Conservation (phyloP, 305 asterid genomes). For the Plantago lanceolata region DNA sequence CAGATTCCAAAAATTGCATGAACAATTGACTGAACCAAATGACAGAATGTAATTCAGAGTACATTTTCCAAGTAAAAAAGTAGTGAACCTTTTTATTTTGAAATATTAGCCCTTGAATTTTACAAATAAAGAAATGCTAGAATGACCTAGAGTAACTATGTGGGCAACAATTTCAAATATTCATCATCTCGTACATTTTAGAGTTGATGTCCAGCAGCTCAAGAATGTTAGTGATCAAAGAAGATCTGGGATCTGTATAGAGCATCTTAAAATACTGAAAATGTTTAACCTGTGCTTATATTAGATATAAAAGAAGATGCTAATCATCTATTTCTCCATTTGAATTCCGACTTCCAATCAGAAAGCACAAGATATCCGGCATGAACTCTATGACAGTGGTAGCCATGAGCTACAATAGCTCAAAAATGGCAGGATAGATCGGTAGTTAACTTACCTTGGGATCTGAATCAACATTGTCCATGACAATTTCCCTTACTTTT, state of each 20-base stretch:
- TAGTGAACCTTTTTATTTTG: background rate
- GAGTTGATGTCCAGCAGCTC: background rate
- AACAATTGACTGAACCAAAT: background rate
- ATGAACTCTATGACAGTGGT: constrained; percentile 4
- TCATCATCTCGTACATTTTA: constrained; percentile 3
- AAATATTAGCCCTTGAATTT: background rate
- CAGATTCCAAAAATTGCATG: background rate
- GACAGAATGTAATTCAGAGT: background rate
- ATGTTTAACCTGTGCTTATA: background rate
- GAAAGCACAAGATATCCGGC: constrained; percentile 10
- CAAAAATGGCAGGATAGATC: constrained; percentile 8
- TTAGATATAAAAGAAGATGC: background rate
- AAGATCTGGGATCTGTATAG: background rate
- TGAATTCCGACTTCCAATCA: constrained; percentile 13
- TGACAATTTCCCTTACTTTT: constrained; percentile 65
- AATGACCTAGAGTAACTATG: background rate
- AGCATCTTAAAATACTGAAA: constrained; percentile 8
- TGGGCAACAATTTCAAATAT: constrained; percentile 1
- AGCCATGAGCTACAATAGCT: constrained; percentile 7
- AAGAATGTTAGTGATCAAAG: background rate
- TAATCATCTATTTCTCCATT: background rate
- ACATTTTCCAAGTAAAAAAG: background rate
- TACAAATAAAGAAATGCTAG: background rate
- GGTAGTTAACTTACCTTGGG: constrained; percentile 45
- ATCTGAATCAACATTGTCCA: constrained; percentile 54